phyloP scores from a whole-genome alignment of 1,284 basidiomycete species.

The Irpex sp. region DNA sequence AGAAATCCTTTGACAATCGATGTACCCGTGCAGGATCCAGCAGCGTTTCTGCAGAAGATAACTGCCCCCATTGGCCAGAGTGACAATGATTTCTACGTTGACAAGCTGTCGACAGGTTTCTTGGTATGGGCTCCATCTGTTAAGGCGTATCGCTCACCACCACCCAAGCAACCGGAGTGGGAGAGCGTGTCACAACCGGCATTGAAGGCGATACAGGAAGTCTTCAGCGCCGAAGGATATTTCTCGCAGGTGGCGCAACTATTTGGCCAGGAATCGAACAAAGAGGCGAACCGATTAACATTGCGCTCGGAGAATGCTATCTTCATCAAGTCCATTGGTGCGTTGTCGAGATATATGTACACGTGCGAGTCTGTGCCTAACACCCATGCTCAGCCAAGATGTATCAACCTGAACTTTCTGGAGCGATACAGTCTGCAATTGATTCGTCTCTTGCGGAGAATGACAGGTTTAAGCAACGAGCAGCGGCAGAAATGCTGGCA shows the following conservation, averaged over 20 bases:
- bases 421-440: conserved; percentile 48
- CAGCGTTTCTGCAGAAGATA: conserved; percentile 45
- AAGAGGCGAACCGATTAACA: conserved; percentile 46
- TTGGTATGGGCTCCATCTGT: conserved; percentile 76
- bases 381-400: conserved; percentile 50
- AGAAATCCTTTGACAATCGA: conserved; percentile 66
- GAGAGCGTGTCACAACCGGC: conserved; percentile 58
- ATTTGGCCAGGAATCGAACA: conserved; percentile 73
- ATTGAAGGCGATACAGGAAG: conserved; percentile 55
- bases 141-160: conserved; percentile 60
- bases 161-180: conserved; percentile 56
- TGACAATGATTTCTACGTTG: conserved; percentile 46
- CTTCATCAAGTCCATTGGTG: conserved; percentile 71
- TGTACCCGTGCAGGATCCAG: conserved; percentile 48
- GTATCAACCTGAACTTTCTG: conserved; percentile 54
- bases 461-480: conserved; percentile 91
- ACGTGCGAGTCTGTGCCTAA: conserved; percentile 9
- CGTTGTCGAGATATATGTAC: conserved; percentile 15
- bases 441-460: conserved; percentile 63
- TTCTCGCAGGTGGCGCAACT: conserved; percentile 54
- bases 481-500: conserved; percentile 82
- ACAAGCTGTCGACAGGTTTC: conserved; percentile 86
- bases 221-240: conserved; percentile 54
- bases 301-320: conserved; percentile 62
- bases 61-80: conserved; percentile 31